Conservation (phyloP, 2,329 filamentous ascomycete genomes). For the Ampelomyces quisqualis region DNA sequence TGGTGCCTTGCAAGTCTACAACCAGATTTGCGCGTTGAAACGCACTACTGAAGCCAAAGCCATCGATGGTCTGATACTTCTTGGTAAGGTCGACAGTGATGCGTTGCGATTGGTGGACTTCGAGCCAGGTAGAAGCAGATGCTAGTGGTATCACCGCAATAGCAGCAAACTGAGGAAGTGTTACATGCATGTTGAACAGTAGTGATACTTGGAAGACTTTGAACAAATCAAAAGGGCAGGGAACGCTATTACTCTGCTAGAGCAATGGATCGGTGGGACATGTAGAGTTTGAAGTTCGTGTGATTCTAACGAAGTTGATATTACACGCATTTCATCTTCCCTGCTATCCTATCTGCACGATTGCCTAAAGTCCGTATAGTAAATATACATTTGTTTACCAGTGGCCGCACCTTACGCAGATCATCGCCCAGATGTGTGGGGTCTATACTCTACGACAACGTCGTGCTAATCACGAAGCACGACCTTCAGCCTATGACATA, state of each 20-base stretch:
- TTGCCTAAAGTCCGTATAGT: constrained; percentile 4
- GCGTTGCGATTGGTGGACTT: constrained; percentile 21
- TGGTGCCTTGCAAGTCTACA: constrained; percentile 44
- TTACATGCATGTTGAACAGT: constrained; percentile 12
- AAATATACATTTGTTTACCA: constrained; percentile 5
- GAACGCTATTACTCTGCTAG: background rate
- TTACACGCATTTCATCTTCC: constrained; percentile 1
- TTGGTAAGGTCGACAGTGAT: constrained; percentile 47
- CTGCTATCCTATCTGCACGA: constrained; percentile 6
- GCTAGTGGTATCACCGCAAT: constrained; percentile 15
- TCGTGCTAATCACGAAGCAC: constrained; percentile 14
- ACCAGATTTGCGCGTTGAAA: constrained; percentile 52
- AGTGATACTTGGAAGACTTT: background rate
- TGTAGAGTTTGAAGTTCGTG: constrained; percentile 3
- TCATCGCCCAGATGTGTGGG: constrained; percentile 18
- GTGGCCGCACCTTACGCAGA: constrained; percentile 13
- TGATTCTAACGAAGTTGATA: background rate
- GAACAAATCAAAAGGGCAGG: background rate
- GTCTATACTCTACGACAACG: constrained; percentile 22
- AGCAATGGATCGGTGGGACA: constrained; percentile 1
- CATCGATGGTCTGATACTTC: constrained; percentile 51
- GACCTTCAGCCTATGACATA: constrained; percentile 16
- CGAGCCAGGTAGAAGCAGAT: constrained; percentile 14
- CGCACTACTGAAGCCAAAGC: constrained; percentile 50
- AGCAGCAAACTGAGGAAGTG: constrained; percentile 9